Evolutionary conservation across 140 eudicot species (phyloP), one percentile per base, ranked within the genome.

Genomic region (Stevia rebaudiana): DNA sequence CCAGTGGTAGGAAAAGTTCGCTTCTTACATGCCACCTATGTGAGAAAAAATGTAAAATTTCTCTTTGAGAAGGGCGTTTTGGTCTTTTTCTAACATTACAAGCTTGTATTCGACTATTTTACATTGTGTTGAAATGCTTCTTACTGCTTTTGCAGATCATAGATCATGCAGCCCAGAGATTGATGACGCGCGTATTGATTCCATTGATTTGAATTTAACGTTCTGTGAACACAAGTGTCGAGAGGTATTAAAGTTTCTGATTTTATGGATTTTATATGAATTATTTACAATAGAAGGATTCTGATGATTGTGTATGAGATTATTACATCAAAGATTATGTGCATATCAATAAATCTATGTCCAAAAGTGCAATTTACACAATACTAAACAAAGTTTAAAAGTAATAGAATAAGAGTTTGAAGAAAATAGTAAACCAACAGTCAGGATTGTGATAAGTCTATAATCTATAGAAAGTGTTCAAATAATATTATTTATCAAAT

Each of bases 191-290:
- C 75, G 78, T 62, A 65, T 33, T 57, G 74, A 69, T 54, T 65
- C 83, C 17, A 66, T 63, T 65, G 77, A 50, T 68, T 23, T 70
- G 59, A 59, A 80, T 19, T 15, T 64, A 16, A 39, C 77, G 35
- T 90, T 90, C 48, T 90, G 97, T 82, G 94, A 82, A 79, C 57
- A 50, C 55, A 82, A 80, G 50, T 90, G 97, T 77, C 86, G 61
- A 74, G 90, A 90, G 97, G 97, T 90, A 90, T 44, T 44, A 1
- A 59, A 58, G 19, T 36, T 66, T 25, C 3, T 28, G 28, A 36
- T 30, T 12, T 15, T 67, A 47, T 58, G 47, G 63, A 66, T 23
- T 21, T 47, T 6, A 3, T 36, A 36, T 37, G 36, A 36, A 21
- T 51, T 64, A 54, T 18, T 25, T 25, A 17, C 2, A 22, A 63